A percentile compares a stretch with the other conserved stretches of the same genome.
Conservation (phyloP, 2,329 filamentous ascomycete species). For the Apiospora malaysiana region DNA sequence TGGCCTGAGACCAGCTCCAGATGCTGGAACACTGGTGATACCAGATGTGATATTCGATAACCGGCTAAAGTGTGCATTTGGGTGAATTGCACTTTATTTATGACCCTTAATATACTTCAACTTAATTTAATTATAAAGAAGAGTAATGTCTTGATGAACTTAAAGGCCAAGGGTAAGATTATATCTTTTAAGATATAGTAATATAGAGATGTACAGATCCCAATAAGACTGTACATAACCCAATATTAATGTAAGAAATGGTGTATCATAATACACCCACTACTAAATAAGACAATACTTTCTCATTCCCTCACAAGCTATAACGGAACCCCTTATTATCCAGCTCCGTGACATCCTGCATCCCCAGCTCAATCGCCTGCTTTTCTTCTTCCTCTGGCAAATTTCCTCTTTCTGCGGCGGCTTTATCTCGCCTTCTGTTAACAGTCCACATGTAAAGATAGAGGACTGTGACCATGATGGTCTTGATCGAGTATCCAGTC, state of each 20-base stretch:
- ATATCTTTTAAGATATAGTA: too few species aligned
- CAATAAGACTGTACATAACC: too few species aligned
- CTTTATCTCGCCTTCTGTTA: slow-evolving; percentile 37
- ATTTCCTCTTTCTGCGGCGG: slow-evolving; percentile 28
- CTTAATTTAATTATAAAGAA: too few species aligned
- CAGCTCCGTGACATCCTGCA: slow-evolving; percentile 40
- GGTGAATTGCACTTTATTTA: too few species aligned
- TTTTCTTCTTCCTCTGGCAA: slow-evolving; percentile 41
- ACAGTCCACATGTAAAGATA: slow-evolving; percentile 39
- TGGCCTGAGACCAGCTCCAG: not conserved
- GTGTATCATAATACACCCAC: too few species aligned
- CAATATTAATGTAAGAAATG: too few species aligned
- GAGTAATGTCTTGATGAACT: too few species aligned
- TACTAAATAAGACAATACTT: too few species aligned
- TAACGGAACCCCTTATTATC: slow-evolving; percentile 41
- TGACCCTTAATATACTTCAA: too few species aligned
- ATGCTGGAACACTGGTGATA: not conserved
- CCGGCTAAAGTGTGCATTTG: not conserved
- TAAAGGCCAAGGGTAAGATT: too few species aligned
- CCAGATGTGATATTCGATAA: not conserved
- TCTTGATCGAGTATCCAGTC: slow-evolving; percentile 38
- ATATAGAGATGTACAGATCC: too few species aligned
- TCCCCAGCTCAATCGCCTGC: slow-evolving; percentile 37
- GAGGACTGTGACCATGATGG: slow-evolving; percentile 34
- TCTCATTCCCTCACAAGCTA: slow-evolving; percentile 27